Base-by-base conservation (phyloP, 768 basidiomycete species). In the Rubroboletus satanas region DNA sequence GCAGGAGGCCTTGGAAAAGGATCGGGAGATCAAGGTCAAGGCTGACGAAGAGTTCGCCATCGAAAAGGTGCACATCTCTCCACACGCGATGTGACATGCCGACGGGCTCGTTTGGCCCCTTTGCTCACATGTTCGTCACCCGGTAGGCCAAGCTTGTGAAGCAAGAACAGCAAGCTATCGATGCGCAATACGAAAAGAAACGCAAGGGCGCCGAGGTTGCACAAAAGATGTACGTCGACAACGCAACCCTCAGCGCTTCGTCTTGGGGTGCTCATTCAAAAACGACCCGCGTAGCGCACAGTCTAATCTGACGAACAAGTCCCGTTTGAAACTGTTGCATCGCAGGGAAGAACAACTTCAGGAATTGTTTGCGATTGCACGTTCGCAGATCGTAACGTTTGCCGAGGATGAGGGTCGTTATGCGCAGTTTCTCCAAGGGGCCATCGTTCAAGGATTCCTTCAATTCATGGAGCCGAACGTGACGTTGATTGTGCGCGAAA, bases 41-140 rank as follows among this genome's bases (percentile, higher is more conserved):
- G 96, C 97, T 0, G 94, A 99, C 58, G 95, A 98, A 71, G 96
- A 99, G 75, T 98, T 98, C 68, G 90, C 96, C 18, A 98, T 99
- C 62, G 97, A 99, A 72, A 99, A 99, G 83, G 95, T 86, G 28
- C 46, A 1, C 5, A 8, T 43, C n/a, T 15, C 32, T 14, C 33
- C 33, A 14, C n/a, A 26, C 33, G 31, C n/a, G 5, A 39, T 7
- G 9, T 18, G 9, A 31, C 45, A 45, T 26, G 1, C 44, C 44
- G 14, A 45, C 28, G 11, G 5, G 3, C 10, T n/a, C 5, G 8
- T 2, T 23, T 23, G 21, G 5, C 17, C n/a, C 18, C 18, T 21
- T 10, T 21, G 11, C 18, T 39, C 42, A 5, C 2, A 23, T 7
- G 10, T 21, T 26, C 46, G 8, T 32, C 18, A n/a, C 11, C 7